A percentile compares a stretch with the other conserved stretches of the same genome.
phyloP scores from a whole-genome alignment of 345 rosid species.

The Salix caprea region DNA sequence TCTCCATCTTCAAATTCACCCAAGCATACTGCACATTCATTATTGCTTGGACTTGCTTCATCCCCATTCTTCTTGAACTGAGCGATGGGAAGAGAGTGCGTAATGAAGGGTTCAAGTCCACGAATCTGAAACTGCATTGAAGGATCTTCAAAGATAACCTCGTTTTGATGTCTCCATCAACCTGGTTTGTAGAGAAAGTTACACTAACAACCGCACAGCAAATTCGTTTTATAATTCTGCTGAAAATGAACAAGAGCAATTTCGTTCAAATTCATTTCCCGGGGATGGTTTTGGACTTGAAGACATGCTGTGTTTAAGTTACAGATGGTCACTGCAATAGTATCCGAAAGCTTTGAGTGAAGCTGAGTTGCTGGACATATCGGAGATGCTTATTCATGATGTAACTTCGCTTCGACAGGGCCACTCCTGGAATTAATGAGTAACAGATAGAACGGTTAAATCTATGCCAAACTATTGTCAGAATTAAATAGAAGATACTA shows the following conservation, averaged over 20 bases:
- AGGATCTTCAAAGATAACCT: conserved; percentile 5
- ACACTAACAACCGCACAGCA: background rate
- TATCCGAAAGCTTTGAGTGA: background rate
- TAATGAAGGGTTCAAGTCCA: conserved; percentile 28
- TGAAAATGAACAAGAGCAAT: conserved; percentile 16
- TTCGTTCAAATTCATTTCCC: background rate
- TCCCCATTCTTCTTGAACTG: conserved; percentile 24
- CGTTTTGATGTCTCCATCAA: conserved; percentile 9
- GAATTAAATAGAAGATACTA: background rate
- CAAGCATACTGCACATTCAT: conserved; percentile 41
- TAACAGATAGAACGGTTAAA: background rate
- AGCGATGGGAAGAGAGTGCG: conserved; percentile 24
- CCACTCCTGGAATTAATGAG: background rate
- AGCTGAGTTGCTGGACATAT: background rate
- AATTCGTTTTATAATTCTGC: conserved; percentile 13
- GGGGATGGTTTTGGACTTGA: conserved; percentile 2
- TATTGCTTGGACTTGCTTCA: background rate
- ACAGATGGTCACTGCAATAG: background rate
- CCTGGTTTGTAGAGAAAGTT: conserved; percentile 10
- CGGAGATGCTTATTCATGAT: background rate
- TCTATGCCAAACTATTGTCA: background rate
- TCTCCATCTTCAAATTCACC: conserved; percentile 43
- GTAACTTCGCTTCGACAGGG: background rate
- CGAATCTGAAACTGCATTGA: conserved; percentile 19
- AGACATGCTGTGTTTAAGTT: conserved; percentile 1